These are phyloP conservation scores for Eucalyptus pauciflora DNA, from an alignment of 345 rosid species.

Conservation along the genomic window DNA sequence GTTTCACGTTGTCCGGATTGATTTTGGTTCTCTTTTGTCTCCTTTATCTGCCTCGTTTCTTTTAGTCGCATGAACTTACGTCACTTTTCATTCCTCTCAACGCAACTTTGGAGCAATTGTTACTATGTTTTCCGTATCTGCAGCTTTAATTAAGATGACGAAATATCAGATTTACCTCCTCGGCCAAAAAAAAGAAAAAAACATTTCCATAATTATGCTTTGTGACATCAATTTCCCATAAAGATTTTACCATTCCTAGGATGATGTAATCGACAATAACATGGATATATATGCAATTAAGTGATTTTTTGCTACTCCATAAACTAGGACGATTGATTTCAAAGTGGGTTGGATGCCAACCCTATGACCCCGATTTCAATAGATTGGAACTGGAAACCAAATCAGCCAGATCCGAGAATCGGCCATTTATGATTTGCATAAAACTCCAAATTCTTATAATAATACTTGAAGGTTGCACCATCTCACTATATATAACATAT, in stretches of 20 bases:
- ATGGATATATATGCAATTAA: background rate
- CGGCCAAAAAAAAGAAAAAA: background rate
- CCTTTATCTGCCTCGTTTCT: background rate
- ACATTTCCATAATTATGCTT: background rate
- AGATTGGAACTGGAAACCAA: background rate
- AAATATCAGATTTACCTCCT: background rate
- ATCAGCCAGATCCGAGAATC: rapidly evolving
- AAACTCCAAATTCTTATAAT: background rate
- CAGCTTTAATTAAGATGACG: background rate
- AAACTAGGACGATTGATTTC: background rate
- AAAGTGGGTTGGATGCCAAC: background rate
- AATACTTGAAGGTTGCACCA: background rate
- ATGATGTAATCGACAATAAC: background rate
- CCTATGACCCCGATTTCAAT: background rate
- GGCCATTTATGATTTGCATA: background rate
- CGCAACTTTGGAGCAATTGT: background rate
- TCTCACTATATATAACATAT: background rate
- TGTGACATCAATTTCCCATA: background rate
- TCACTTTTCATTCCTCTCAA: background rate
- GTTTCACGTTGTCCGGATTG: background rate
- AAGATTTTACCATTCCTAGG: background rate
- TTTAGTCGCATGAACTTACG: background rate
- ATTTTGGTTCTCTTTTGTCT: background rate
- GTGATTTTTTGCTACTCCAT: background rate
- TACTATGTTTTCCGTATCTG: background rate